Percentiles rank a stretch among this genome's conserved stretches.
Evolutionary conservation across 2,329 filamentous ascomycete genomes (phyloP).

Genomic region (Immersiporthe knoxdaviesiana): DNA sequence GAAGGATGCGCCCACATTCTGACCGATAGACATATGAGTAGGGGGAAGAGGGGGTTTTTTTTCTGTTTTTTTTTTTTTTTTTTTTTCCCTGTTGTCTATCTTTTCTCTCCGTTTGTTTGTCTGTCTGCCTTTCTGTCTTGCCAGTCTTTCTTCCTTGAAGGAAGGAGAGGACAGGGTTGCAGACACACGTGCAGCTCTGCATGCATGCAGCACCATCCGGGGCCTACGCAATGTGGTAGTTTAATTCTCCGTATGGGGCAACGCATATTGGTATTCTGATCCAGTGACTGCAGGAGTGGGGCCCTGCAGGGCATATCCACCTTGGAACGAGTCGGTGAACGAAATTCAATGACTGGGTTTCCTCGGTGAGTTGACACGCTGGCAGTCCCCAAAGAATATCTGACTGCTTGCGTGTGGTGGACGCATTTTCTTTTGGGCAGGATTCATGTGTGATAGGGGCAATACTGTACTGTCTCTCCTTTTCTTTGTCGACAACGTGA

Average conservation of each 20-base stretch:
- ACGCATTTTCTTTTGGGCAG: not conserved
- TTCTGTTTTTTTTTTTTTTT: not conserved
- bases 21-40: not conserved
- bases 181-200: conserved; percentile 6
- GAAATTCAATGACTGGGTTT: not conserved
- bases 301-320: not conserved
- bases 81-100: too few relatives aligned
- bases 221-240: not conserved
- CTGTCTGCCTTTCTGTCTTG: too few relatives aligned
- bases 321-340: not conserved
- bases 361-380: not conserved
- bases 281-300: not conserved
- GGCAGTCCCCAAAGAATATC: not conserved
- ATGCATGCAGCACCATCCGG: not conserved
- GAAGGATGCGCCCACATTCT: conserved; percentile 33
- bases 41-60: too few relatives aligned
- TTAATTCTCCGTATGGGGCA: not conserved
- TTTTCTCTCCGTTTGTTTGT: too few relatives aligned
- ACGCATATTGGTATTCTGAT: not conserved
- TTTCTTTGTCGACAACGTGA: not conserved
- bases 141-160: too few relatives aligned
- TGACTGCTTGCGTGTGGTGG: not conserved
- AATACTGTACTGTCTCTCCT: not conserved
- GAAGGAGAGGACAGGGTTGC: not conserved
- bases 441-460: not conserved